Percentiles rank a stretch among this genome's conserved stretches.
Evolutionary conservation across 108 stramenopile genomes (phyloP).

Genomic region (Skeletonema marinoi): DNA sequence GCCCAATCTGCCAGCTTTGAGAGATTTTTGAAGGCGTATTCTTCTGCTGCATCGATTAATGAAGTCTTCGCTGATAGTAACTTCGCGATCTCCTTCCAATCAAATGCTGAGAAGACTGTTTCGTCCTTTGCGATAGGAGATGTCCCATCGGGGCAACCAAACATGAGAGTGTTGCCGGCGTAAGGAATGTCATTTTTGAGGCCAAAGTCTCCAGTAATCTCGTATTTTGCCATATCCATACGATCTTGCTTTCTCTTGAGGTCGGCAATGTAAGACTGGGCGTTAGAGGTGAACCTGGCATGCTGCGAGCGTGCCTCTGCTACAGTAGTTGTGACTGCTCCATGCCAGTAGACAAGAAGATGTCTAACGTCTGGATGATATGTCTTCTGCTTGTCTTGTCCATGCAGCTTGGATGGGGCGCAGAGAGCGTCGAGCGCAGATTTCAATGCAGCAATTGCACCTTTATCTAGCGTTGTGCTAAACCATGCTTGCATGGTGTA

Average conservation of each 20-base stretch:
- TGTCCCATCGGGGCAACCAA: slow-evolving; percentile 39
- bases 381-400: not conserved
- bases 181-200: not conserved
- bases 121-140: slow-evolving; percentile 16
- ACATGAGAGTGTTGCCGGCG: slow-evolving; percentile 26
- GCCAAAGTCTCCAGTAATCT: slow-evolving; percentile 34
- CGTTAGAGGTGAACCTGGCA: not conserved
- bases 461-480: slow-evolving; percentile 27
- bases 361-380: slow-evolving; percentile 12
- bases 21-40: slow-evolving; percentile 1
- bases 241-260: slow-evolving; percentile 18
- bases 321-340: slow-evolving; percentile 9
- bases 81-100: not conserved
- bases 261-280: not conserved
- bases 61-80: not conserved
- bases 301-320: slow-evolving; percentile 8
- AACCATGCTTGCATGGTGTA: slow-evolving; percentile 33
- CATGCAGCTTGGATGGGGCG: not conserved
- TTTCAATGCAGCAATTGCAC: slow-evolving; percentile 12
- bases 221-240: slow-evolving; percentile 26
- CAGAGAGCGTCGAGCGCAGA: slow-evolving; percentile 12
- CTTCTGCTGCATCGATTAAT: slow-evolving; percentile 28
- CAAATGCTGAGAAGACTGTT: slow-evolving; percentile 31
- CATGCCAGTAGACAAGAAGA: slow-evolving; percentile 18
- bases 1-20: slow-evolving; percentile 16